Percentiles rank a stretch among this genome's conserved stretches.
These are phyloP conservation scores for Onygenales sp. DNA, from an alignment of 2,329 filamentous ascomycete genomes.

Conservation along the genomic window DNA sequence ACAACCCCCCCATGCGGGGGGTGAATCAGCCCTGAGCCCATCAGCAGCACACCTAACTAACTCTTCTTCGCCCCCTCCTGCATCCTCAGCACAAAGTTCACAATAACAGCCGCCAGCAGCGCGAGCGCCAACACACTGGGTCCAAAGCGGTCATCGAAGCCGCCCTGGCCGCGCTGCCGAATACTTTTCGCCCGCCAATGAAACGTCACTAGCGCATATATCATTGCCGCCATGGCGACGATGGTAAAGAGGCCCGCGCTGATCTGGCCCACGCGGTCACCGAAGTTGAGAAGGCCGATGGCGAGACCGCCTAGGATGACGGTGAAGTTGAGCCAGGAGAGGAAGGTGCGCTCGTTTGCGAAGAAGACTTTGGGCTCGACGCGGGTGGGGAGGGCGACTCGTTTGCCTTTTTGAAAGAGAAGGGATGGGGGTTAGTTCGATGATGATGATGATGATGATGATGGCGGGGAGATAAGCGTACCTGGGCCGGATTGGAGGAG, in stretches of 20 bases:
- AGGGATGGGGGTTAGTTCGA: slow-evolving; percentile 2
- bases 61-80: slow-evolving; percentile 14
- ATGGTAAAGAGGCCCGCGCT: slow-evolving; percentile 87
- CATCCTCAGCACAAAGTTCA: slow-evolving; percentile 80
- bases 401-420: slow-evolving; percentile 60
- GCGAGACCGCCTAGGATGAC: slow-evolving; percentile 95
- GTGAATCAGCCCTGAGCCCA: background rate
- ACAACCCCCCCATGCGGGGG: no score
- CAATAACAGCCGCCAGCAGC: slow-evolving; percentile 77
- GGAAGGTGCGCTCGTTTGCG: slow-evolving; percentile 97
- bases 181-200: slow-evolving; percentile 97
- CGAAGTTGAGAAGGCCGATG: slow-evolving; percentile 96
- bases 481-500: slow-evolving; percentile 89
- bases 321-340: slow-evolving; percentile 99
- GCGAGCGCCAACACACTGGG: slow-evolving; percentile 84
- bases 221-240: slow-evolving; percentile 89
- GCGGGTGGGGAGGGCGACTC: slow-evolving; percentile 92
- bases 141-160: slow-evolving; percentile 92
- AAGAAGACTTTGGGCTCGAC: slow-evolving; percentile 99
- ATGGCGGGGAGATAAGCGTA: slow-evolving; percentile 35
- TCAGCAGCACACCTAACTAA: background rate
- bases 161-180: slow-evolving; percentile 78
- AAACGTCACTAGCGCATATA: slow-evolving; percentile 90
- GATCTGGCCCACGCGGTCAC: slow-evolving; percentile 87
- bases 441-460: slow-evolving; percentile 3